A percentile compares a stretch with the other conserved stretches of the same genome.
Evolutionary conservation across 345 rosid species (phyloP).

Genomic region (Anacardium occidentale): DNA sequence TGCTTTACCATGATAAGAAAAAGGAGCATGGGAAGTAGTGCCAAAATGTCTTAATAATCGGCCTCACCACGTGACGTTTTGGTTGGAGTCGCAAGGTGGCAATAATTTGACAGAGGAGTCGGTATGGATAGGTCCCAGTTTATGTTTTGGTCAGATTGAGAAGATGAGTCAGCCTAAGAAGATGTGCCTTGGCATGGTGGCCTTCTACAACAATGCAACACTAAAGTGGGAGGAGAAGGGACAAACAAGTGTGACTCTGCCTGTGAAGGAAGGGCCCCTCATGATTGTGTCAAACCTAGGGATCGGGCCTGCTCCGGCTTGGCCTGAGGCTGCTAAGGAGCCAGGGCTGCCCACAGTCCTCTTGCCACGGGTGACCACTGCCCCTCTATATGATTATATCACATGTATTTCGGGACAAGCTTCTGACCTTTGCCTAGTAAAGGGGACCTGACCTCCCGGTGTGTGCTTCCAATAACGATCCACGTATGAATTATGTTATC

Average conservation of each 20-base stretch:
- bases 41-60: neutral
- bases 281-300: no score
- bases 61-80: conserved; percentile 6
- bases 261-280: no score
- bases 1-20: neutral
- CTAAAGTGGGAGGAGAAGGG: neutral
- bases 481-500: no score
- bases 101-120: neutral
- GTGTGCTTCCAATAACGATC: neutral
- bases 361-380: neutral
- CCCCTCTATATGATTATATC: neutral
- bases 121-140: no score
- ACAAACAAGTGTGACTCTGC: neutral
- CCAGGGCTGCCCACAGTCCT: neutral
- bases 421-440: neutral
- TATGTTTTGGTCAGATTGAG: neutral
- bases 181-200: conserved; percentile 13
- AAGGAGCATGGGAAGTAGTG: neutral
- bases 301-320: neutral
- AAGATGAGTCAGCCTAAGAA: conserved; percentile 12
- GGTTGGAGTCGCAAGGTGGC: no score
- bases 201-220: neutral
- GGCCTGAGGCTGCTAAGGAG: neutral
- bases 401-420: conserved; percentile 6
- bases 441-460: neutral